A percentile compares a stretch with the other conserved stretches of the same genome.
Conservation (phyloP, 805 yeast genomes). For the Blastobotrys robertii region DNA sequence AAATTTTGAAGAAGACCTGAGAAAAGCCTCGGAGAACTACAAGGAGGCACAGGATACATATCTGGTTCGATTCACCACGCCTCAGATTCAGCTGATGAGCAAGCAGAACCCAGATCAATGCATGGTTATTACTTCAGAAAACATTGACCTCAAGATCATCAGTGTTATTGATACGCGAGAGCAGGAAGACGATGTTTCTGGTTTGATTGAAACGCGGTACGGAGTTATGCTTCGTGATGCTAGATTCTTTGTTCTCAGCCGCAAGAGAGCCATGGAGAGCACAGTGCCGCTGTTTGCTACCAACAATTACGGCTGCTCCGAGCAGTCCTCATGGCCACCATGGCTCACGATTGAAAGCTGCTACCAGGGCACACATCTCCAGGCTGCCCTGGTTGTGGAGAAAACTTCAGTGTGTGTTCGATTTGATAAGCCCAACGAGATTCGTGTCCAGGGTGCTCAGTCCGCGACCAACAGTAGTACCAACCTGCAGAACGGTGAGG, state of each 20-base stretch:
- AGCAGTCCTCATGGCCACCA: conserved; percentile 65
- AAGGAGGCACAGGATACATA: conserved; percentile 40
- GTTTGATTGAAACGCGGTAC: conserved; percentile 51
- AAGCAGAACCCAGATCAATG: conserved; percentile 45
- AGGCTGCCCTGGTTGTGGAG: conserved; percentile 47
- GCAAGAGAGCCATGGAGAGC: conserved; percentile 35
- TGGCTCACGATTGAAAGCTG: conserved; percentile 73
- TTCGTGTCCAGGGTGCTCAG: conserved; percentile 29
- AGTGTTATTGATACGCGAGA: conserved; percentile 43
- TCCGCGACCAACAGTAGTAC: neutral
- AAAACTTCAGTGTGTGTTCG: conserved; percentile 54
- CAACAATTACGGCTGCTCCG: conserved; percentile 50
- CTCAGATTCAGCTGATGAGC: conserved; percentile 68
- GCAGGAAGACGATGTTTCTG: conserved; percentile 33
- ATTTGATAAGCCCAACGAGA: conserved; percentile 43
- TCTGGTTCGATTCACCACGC: conserved; percentile 59
- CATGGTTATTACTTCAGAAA: conserved; percentile 63
- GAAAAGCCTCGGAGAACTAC: conserved; percentile 27
- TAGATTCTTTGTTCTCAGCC: conserved; percentile 57
- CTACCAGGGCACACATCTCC: conserved; percentile 40
- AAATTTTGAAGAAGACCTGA: conserved; percentile 44
- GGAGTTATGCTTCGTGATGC: conserved; percentile 64
- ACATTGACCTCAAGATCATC: conserved; percentile 57
- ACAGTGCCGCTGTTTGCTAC: conserved; percentile 37
- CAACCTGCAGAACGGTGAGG: conserved; percentile 15